Base-by-base conservation (phyloP, 768 basidiomycete species). In the Suillus ampliporus region DNA sequence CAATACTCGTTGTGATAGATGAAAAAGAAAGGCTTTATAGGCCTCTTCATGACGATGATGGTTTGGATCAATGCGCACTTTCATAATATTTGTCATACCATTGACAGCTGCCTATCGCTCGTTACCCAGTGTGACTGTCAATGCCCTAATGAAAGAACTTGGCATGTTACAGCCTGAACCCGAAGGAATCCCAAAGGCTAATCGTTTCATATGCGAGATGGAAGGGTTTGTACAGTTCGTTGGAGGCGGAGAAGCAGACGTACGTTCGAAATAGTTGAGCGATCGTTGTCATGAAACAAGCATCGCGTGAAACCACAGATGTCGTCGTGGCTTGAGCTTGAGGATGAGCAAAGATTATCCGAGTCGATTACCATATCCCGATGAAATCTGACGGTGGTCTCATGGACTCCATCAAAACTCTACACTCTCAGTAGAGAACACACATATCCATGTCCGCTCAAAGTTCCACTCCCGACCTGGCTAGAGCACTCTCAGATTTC, bases 201-300 rank as follows among this genome's bases (percentile, higher is more conserved):
- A 87, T 66, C 77, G 86, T 54, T 87, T 79, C 81, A 80, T 83
- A 15, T 82, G 79, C 46, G 85, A 87, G 74, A 86, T 86, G 86
- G 75, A 83, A 56, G 86, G 87, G 70, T 85, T 86, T 35, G 79
- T 83, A 5, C 76, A 71, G 3, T 86, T 86, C 70, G 83, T 86
- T 10, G 80, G 79, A 28, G 76, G 71, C 6, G 78, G 72, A 1
- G 78, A 79, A 63, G 79, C 74, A 13, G 72, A 80, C 19, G 79
- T 82, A 3, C 82, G 57, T 84, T 82, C 64, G 70, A 74, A 64
- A 68, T 80, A 44, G 71, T 85, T 1, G 78, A 79, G 41, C 61
- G 61, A 35, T 76, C 79, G 3, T 61, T 80, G 21, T 66, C 73
- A 76, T 57, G 63, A 74, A 14, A 60, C 65, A 37, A 82, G 82